These are phyloP conservation scores for Aureobasidium vineae DNA, from an alignment of 2,329 filamentous ascomycete genomes.

Conservation along the genomic window DNA sequence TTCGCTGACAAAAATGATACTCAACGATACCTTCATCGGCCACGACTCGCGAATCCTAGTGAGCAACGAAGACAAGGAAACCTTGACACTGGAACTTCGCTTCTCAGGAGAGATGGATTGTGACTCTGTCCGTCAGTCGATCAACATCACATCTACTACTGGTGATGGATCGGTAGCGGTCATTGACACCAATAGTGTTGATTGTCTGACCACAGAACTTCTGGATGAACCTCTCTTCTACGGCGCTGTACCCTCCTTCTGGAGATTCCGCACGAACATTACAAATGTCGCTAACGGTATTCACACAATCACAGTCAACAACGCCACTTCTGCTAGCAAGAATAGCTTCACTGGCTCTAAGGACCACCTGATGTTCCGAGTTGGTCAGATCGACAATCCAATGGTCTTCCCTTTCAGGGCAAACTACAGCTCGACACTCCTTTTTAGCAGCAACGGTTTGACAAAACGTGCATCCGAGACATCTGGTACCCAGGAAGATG, in stretches of 20 bases:
- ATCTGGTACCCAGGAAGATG: constrained; percentile 26
- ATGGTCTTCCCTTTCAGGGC: constrained; percentile 57
- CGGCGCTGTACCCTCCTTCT: constrained; percentile 54
- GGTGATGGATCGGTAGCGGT: constrained; percentile 46
- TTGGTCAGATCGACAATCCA: constrained; percentile 59
- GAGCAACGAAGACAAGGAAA: constrained; percentile 44
- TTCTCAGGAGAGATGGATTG: constrained; percentile 64
- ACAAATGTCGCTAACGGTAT: constrained; percentile 60
- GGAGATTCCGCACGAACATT: constrained; percentile 55
- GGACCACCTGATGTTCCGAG: constrained; percentile 61
- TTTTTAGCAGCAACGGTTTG: constrained; percentile 41
- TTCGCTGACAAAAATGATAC: constrained; percentile 59
- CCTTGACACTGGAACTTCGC: constrained; percentile 53
- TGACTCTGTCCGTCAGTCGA: constrained; percentile 50
- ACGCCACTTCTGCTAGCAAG: constrained; percentile 46
- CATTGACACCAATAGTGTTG: constrained; percentile 47
- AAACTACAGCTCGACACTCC: constrained; percentile 58
- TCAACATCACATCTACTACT: constrained; percentile 56
- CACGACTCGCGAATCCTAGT: constrained; percentile 60
- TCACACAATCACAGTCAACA: constrained; percentile 58
- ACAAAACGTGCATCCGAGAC: constrained; percentile 32
- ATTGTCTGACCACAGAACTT: constrained; percentile 46
- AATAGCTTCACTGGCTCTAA: constrained; percentile 50
- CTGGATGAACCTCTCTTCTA: constrained; percentile 43
- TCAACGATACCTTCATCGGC: constrained; percentile 42